These are phyloP conservation scores for Ramalina peruviana DNA, from an alignment of 495 filamentous ascomycete genomes.

Conservation along the genomic window DNA sequence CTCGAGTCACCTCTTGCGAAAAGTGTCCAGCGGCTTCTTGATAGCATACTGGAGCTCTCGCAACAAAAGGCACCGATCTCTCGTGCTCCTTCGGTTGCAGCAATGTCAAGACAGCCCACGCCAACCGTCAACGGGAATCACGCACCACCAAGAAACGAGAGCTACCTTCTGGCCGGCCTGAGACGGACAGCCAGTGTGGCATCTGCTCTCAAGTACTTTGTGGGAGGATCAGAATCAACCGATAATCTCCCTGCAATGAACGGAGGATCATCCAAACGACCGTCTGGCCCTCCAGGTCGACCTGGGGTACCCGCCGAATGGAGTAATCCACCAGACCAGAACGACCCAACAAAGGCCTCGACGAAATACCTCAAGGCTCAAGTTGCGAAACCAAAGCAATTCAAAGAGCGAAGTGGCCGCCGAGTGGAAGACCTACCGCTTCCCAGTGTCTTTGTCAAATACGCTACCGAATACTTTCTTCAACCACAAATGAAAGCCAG, in stretches of 20 bases:
- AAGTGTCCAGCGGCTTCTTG: slow-evolving; percentile 56
- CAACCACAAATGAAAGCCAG: slow-evolving; percentile 97
- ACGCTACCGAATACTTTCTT: slow-evolving; percentile 96
- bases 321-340: slow-evolving; percentile 62
- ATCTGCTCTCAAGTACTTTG: slow-evolving; percentile 53
- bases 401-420: slow-evolving; percentile 42
- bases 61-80: slow-evolving; percentile 33
- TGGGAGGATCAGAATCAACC: slow-evolving; percentile 35
- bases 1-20: slow-evolving; percentile 61
- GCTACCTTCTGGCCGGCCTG: slow-evolving; percentile 50
- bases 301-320: slow-evolving; percentile 55
- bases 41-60: slow-evolving; percentile 52
- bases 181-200: slow-evolving; percentile 59
- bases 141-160: slow-evolving; percentile 40
- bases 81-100: slow-evolving; percentile 39
- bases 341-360: slow-evolving; percentile 52
- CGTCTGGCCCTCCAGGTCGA: slow-evolving; percentile 26
- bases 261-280: slow-evolving; percentile 21
- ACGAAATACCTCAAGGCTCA: slow-evolving; percentile 63
- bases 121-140: slow-evolving; percentile 7
- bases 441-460: slow-evolving; percentile 74
- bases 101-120: slow-evolving; percentile 17
- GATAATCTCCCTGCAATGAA: slow-evolving; percentile 19
- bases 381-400: slow-evolving; percentile 61
- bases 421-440: slow-evolving; percentile 53